Percentiles rank a stretch among this genome's conserved stretches.
Evolutionary conservation across 495 filamentous ascomycete genomes (phyloP).

Genomic region (Penicillium ochrochloron): DNA sequence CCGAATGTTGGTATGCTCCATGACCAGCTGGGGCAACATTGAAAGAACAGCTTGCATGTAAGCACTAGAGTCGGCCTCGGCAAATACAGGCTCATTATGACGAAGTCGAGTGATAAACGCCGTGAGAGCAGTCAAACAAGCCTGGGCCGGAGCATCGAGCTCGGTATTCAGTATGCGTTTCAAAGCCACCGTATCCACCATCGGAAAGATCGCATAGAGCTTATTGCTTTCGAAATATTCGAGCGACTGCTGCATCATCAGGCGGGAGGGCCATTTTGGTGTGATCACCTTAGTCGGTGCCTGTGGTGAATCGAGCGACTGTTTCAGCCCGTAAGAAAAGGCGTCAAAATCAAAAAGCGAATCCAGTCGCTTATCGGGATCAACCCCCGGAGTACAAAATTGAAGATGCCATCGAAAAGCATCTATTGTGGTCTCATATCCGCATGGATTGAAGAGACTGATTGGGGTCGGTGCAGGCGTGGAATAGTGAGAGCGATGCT

Average conservation of each 20-base stretch:
- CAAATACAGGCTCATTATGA: conserved; percentile 1
- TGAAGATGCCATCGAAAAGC: conserved; percentile 10
- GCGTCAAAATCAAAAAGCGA: conserved; percentile 5
- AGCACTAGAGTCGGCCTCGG: background rate
- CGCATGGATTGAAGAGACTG: conserved; percentile 5
- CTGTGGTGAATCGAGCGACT: background rate
- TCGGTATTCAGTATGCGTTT: background rate
- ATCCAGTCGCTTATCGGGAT: background rate
- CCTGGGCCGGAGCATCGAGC: background rate
- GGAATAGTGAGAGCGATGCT: background rate
- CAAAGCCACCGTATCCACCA: conserved; percentile 6
- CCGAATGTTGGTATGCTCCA: conserved; percentile 8
- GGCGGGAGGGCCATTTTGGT: conserved; percentile 1
- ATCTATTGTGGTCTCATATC: background rate
- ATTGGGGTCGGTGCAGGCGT: background rate
- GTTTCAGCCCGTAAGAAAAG: background rate
- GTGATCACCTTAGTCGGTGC: background rate
- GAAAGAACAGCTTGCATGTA: conserved; percentile 10
- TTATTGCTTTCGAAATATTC: background rate
- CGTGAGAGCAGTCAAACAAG: conserved; percentile 3
- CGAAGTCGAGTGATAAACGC: conserved; percentile 10
- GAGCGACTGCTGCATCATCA: conserved; percentile 9
- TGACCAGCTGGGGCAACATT: conserved; percentile 2
- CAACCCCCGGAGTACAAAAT: background rate
- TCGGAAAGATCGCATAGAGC: conserved; percentile 9